Evolutionary conservation across 169 alveolate genomes (phyloP).

Genomic region (Eimeria tenella): DNA sequence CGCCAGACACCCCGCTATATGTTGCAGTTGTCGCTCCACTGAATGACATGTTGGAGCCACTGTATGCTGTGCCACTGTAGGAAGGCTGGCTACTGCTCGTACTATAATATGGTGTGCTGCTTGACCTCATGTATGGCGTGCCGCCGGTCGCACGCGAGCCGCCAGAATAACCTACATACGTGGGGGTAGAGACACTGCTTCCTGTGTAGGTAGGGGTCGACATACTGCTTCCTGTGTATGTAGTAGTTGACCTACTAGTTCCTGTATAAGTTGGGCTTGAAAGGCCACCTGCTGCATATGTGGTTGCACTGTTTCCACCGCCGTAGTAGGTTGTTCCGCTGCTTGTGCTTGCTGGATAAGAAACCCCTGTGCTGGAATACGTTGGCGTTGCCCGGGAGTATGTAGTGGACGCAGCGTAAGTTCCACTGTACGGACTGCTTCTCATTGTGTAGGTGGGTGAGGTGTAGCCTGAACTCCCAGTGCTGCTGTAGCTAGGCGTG

Average conservation of each 20-base stretch:
- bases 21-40: neutral
- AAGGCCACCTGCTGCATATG: constrained; percentile 19
- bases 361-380: constrained; percentile 7
- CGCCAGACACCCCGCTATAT: neutral
- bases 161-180: neutral
- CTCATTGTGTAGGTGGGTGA: constrained; percentile 35
- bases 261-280: neutral
- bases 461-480: neutral
- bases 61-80: constrained; percentile 11
- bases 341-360: constrained; percentile 45
- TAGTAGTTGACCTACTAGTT: neutral
- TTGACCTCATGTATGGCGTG: constrained; percentile 20
- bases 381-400: constrained; percentile 37
- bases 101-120: neutral
- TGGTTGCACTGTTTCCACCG: constrained; percentile 40
- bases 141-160: constrained; percentile 18
- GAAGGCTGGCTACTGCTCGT: constrained; percentile 8
- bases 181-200: constrained; percentile 6
- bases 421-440: neutral
- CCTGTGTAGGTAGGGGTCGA: constrained; percentile 8
- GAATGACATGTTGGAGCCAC: constrained; percentile 5
- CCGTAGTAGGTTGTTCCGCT: constrained; percentile 59
- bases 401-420: constrained; percentile 33
- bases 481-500: constrained; percentile 44
- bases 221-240: constrained; percentile 19